Conservation (phyloP, 139 green algal species). For the Astrephomene gubernaculifera region DNA sequence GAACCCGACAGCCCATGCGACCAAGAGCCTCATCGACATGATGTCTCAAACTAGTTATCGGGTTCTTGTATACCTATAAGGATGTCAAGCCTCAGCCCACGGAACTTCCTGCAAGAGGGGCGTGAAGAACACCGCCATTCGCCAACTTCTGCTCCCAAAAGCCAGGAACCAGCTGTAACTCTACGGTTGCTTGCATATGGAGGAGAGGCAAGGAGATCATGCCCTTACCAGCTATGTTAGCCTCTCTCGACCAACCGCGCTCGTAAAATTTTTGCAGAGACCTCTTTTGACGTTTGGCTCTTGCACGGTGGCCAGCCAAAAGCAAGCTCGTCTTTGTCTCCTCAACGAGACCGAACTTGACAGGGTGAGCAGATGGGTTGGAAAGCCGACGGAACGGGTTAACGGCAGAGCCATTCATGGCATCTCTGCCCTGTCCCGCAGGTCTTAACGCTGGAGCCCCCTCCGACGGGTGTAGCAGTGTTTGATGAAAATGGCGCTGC, state of each 20-base stretch:
- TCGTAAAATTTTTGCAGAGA: background rate
- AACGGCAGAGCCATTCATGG: too few species aligned
- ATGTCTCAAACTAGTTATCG: too few species aligned
- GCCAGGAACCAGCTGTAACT: too few species aligned
- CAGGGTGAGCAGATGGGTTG: background rate
- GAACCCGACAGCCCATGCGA: too few species aligned
- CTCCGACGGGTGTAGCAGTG: background rate
- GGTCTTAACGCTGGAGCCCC: background rate
- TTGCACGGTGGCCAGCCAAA: background rate
- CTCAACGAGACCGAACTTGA: constrained; percentile 17
- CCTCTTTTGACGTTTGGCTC: background rate
- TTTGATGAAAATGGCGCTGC: background rate
- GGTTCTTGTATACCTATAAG: too few species aligned
- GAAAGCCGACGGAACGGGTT: background rate
- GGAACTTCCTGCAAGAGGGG: too few species aligned
- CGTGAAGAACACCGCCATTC: too few species aligned
- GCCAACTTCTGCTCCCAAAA: too few species aligned
- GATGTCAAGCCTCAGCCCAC: too few species aligned
- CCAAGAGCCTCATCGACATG: too few species aligned
- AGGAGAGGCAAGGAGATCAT: background rate
- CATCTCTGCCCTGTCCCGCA: background rate
- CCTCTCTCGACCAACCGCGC: background rate
- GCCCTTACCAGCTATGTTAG: background rate
- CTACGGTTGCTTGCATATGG: constrained; percentile 17
- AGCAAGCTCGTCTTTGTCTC: background rate